These are phyloP conservation scores for Diatrype stigma DNA, from an alignment of 2,329 filamentous ascomycete genomes.

Conservation along the genomic window DNA sequence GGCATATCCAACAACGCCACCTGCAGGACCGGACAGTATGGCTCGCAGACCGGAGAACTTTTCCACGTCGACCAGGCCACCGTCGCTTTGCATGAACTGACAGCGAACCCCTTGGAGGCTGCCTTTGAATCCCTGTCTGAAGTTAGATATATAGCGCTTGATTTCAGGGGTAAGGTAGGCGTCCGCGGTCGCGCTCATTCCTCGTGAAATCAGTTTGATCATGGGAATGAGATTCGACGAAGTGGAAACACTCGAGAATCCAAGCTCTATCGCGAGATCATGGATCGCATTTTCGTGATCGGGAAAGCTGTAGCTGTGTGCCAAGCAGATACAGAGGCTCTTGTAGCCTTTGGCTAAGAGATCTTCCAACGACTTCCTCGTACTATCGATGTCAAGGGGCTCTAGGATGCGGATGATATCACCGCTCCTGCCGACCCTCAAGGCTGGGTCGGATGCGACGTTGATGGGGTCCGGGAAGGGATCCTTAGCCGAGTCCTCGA, in stretches of 20 bases:
- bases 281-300: conserved; percentile 61
- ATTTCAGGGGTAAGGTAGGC: conserved; percentile 18
- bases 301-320: conserved; percentile 68
- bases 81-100: conserved; percentile 34
- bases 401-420: conserved; percentile 15
- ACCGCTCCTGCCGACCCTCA: conserved; percentile 13
- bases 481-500: conserved; percentile 17
- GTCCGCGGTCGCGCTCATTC: conserved; percentile 16
- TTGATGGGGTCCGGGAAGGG: conserved; percentile 2
- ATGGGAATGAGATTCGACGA: conserved; percentile 17
- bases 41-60: conserved; percentile 66
- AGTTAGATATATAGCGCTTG: conserved; percentile 13
- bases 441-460: conserved; percentile 3
- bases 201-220: conserved; percentile 19
- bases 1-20: conserved; percentile 72
- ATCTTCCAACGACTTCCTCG: conserved; percentile 6
- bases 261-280: conserved; percentile 44
- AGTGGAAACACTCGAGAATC: conserved; percentile 15
- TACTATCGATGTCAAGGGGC: conserved; percentile 10
- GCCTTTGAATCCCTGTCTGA: conserved; percentile 12
- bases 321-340: conserved; percentile 11
- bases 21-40: conserved; percentile 71
- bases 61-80: conserved; percentile 48
- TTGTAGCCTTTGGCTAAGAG: conserved; percentile 9
- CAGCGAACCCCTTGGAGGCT: conserved; percentile 7